phyloP scores from a whole-genome alignment of 108 stramenopile species.

The Cylindrotheca closterium region DNA sequence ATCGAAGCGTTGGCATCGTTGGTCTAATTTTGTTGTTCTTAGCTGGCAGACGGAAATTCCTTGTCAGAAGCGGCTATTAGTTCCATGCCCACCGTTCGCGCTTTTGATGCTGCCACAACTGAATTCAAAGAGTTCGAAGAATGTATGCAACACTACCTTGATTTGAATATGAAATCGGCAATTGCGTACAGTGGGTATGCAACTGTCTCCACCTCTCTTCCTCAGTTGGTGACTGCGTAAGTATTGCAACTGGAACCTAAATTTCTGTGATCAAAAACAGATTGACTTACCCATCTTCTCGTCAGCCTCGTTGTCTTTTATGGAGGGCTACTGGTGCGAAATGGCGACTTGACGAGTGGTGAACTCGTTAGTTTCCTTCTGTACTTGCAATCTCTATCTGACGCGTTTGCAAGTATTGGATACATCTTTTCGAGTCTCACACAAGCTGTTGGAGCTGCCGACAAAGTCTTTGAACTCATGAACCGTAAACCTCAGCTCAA shows the following conservation, averaged over 20 bases:
- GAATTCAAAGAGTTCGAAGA: constrained; percentile 61
- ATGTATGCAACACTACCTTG: constrained; percentile 53
- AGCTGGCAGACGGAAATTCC: constrained; percentile 74
- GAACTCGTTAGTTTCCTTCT: constrained; percentile 70
- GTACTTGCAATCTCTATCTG: constrained; percentile 49
- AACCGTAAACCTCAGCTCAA: constrained; percentile 45
- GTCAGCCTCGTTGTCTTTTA: constrained; percentile 56
- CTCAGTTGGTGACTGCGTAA: constrained; percentile 69
- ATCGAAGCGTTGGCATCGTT: neutral
- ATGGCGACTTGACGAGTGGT: constrained; percentile 52
- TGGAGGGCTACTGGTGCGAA: constrained; percentile 67
- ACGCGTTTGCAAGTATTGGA: constrained; percentile 58
- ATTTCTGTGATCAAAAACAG: neutral
- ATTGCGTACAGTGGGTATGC: constrained; percentile 71
- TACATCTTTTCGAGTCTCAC: constrained; percentile 60
- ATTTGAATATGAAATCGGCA: constrained; percentile 45
- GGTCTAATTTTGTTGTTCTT: neutral
- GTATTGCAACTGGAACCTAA: constrained; percentile 4
- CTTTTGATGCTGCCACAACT: constrained; percentile 68
- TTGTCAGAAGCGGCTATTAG: constrained; percentile 72
- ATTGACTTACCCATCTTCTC: neutral
- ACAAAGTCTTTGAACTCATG: constrained; percentile 78
- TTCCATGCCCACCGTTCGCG: constrained; percentile 79
- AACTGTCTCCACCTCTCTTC: constrained; percentile 58
- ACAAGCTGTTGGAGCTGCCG: constrained; percentile 72